Conservation (phyloP, 164 flowering plant species). For the Santalum album region DNA sequence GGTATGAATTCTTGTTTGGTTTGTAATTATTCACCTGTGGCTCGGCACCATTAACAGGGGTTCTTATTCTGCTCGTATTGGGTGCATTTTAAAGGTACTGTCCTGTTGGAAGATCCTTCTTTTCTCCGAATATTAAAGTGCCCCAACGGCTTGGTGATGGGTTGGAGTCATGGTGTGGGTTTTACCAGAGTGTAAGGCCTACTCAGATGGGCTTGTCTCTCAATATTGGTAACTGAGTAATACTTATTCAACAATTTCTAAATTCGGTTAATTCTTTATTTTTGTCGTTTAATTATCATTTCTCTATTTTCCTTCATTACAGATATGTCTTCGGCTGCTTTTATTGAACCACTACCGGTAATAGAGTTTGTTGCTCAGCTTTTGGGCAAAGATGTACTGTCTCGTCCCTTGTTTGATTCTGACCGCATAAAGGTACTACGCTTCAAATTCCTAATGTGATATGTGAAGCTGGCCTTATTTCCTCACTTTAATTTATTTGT, state of each 20-base stretch:
- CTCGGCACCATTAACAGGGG: background rate
- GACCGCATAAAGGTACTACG: slow-evolving; percentile 57
- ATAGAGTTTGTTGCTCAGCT: slow-evolving; percentile 72
- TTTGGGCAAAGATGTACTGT: slow-evolving; percentile 50
- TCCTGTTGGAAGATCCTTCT: slow-evolving; percentile 84
- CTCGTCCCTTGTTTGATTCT: slow-evolving; percentile 59
- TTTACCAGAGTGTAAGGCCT: slow-evolving; percentile 93
- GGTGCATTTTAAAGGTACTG: slow-evolving; percentile 34
- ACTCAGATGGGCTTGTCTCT: slow-evolving; percentile 94
- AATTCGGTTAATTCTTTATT: background rate
- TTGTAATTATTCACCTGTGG: background rate
- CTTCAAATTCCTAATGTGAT: background rate
- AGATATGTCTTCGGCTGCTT: slow-evolving; percentile 80
- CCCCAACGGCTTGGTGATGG: slow-evolving; percentile 88
- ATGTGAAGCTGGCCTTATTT: background rate
- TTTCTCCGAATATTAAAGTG: slow-evolving; percentile 59
- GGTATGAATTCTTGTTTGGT: slow-evolving; percentile 29
- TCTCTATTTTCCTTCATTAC: slow-evolving; percentile 3
- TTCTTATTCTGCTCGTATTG: slow-evolving; percentile 7
- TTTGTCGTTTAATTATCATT: background rate
- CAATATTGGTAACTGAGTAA: slow-evolving; percentile 54
- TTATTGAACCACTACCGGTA: slow-evolving; percentile 76
- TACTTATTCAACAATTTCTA: background rate
- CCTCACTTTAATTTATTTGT: background rate
- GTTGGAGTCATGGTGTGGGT: slow-evolving; percentile 89